Evolutionary conservation across 306 rosid genomes (phyloP).

Genomic region (Fragaria iinumae): DNA sequence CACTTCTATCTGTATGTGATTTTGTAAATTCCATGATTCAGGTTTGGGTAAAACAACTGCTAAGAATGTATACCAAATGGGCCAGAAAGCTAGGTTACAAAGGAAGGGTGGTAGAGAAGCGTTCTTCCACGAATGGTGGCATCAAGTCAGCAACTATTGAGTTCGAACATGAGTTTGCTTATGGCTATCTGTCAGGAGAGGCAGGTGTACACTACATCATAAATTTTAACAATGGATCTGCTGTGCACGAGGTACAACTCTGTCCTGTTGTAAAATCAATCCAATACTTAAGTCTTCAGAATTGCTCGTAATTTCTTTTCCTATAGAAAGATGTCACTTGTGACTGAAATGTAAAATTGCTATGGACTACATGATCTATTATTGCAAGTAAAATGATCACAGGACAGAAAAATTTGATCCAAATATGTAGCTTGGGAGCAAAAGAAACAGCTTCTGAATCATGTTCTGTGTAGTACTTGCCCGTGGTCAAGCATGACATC

Average conservation of each 20-base stretch:
- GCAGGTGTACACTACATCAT: constrained; percentile 65
- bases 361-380: not conserved
- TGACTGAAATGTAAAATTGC: not conserved
- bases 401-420: not conserved
- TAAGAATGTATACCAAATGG: constrained; percentile 74
- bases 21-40: constrained; percentile 34
- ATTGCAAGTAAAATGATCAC: not conserved
- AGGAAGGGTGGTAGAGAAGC: constrained; percentile 69
- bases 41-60: constrained; percentile 73
- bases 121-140: constrained; percentile 47
- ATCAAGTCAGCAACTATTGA: constrained; percentile 59
- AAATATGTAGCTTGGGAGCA: not conserved
- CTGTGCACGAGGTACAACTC: constrained; percentile 43
- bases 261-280: constrained; percentile 18
- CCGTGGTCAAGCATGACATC: not conserved
- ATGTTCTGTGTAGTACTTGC: not conserved
- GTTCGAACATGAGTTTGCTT: constrained; percentile 75
- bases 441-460: not conserved
- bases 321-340: not conserved
- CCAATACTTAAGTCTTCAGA: not conserved
- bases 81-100: constrained; percentile 63
- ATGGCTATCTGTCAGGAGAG: constrained; percentile 84
- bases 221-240: constrained; percentile 43
- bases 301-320: not conserved
- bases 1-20: constrained; percentile 18